Evolutionary conservation across 768 basidiomycete genomes (phyloP).

Genomic region (Leccinum imitatum): DNA sequence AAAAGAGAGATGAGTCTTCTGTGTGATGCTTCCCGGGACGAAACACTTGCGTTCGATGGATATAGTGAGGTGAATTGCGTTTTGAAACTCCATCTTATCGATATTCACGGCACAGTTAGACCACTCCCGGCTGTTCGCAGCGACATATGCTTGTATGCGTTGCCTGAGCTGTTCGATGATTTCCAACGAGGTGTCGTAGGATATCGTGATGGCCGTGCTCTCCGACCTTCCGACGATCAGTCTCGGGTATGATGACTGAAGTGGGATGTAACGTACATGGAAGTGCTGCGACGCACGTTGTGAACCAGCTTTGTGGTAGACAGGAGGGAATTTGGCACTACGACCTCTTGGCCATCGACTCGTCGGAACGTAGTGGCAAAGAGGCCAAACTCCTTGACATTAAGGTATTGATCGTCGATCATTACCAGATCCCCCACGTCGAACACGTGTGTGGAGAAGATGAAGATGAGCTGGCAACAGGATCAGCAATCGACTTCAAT

Average conservation of each 20-base stretch:
- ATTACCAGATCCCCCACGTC: constrained; percentile 81
- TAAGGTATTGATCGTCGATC: constrained; percentile 54
- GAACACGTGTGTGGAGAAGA: constrained; percentile 84
- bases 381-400: constrained; percentile 74
- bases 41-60: constrained; percentile 65
- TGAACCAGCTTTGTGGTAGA: constrained; percentile 73
- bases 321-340: constrained; percentile 74
- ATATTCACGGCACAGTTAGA: constrained; percentile 62
- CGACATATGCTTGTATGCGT: constrained; percentile 60
- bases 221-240: constrained; percentile 51
- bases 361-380: constrained; percentile 78
- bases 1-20: constrained; percentile 2
- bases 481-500: neutral
- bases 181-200: constrained; percentile 71
- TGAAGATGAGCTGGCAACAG: constrained; percentile 65
- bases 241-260: neutral
- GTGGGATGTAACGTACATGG: constrained; percentile 50
- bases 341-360: constrained; percentile 79
- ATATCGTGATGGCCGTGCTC: constrained; percentile 60
- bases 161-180: constrained; percentile 62
- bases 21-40: neutral
- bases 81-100: constrained; percentile 79
- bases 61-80: constrained; percentile 63
- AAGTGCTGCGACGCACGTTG: constrained; percentile 71
- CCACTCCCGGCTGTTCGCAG: constrained; percentile 72